These are phyloP conservation scores for Penicillium sp. DNA, from an alignment of 2,329 filamentous ascomycete genomes.

Conservation along the genomic window DNA sequence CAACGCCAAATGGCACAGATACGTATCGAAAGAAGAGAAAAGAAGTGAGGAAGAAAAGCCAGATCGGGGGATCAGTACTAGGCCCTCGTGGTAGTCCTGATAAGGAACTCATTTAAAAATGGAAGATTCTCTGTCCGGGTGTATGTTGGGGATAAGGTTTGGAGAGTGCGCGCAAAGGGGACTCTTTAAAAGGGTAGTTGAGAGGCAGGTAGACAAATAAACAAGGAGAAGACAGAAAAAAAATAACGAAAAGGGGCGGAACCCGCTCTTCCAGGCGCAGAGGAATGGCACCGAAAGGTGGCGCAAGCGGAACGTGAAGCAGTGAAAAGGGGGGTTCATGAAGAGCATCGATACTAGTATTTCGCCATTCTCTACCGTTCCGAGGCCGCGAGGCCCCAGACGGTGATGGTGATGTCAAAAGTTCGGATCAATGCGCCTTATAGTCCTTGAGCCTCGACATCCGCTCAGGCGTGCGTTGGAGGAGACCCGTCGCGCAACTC, in stretches of 20 bases:
- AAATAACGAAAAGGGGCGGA: conserved; percentile 11
- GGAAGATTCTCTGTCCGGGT: conserved; percentile 22
- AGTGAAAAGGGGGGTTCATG: background rate
- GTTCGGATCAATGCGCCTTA: conserved; percentile 7
- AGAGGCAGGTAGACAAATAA: conserved; percentile 28
- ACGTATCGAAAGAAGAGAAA: conserved; percentile 11
- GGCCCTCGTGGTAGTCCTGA: conserved; percentile 26
- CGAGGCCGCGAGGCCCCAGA: conserved; percentile 10
- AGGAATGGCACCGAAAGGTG: conserved; percentile 4
- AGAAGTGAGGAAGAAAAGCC: conserved; percentile 15
- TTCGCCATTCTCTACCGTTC: conserved; percentile 8
- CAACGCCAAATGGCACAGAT: conserved; percentile 21
- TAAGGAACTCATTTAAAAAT: conserved; percentile 28
- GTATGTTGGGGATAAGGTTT: conserved; percentile 22
- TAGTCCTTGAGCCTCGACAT: background rate
- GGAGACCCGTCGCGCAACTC: conserved; percentile 14
- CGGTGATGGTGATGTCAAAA: conserved; percentile 6
- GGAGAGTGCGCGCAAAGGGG: conserved; percentile 28
- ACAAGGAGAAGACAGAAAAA: conserved; percentile 28
- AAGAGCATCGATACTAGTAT: conserved; percentile 1
- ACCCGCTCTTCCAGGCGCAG: conserved; percentile 3
- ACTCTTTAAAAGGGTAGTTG: conserved; percentile 27
- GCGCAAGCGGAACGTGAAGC: conserved; percentile 4
- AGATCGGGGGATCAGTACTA: conserved; percentile 21
- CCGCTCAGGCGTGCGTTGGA: conserved; percentile 11